Percentiles rank a stretch among this genome's conserved stretches.
Evolutionary conservation across 805 yeast genomes (phyloP).

Genomic region (Brettanomyces anomalus): DNA sequence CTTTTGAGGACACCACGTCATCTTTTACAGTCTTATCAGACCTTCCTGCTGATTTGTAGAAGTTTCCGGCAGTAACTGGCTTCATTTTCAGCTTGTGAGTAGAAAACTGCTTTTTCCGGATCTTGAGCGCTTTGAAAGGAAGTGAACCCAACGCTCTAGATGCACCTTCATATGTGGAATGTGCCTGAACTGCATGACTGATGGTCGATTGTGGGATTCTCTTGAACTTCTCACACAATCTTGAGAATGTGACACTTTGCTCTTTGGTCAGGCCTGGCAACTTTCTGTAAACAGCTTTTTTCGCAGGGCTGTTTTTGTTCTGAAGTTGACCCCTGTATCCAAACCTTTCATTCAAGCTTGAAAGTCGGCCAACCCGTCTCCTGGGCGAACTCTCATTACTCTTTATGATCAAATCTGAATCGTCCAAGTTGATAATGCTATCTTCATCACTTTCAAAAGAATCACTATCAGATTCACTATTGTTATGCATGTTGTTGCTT

Average conservation of each 20-base stretch:
- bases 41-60: too few relatives aligned
- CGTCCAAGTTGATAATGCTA: too few relatives aligned
- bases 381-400: neutral
- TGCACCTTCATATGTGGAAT: neutral
- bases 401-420: too few relatives aligned
- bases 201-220: neutral
- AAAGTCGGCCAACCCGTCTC: constrained; percentile 17
- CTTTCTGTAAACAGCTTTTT: neutral
- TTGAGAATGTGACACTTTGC: constrained; percentile 1
- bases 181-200: neutral
- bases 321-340: constrained; percentile 20
- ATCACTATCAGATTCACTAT: too few relatives aligned
- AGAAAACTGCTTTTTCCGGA: neutral
- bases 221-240: neutral
- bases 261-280: constrained; percentile 13
- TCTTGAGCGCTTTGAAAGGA: too few relatives aligned
- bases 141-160: neutral
- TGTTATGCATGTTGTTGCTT: constrained; percentile 9
- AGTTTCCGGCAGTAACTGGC: neutral
- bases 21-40: neutral
- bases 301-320: neutral
- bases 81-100: neutral
- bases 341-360: constrained; percentile 33
- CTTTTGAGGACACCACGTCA: constrained; percentile 22
- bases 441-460: too few relatives aligned